A percentile compares a stretch with the other conserved stretches of the same genome.
Conservation (phyloP, 2,329 filamentous ascomycete genomes). For the Xylogone sp. region DNA sequence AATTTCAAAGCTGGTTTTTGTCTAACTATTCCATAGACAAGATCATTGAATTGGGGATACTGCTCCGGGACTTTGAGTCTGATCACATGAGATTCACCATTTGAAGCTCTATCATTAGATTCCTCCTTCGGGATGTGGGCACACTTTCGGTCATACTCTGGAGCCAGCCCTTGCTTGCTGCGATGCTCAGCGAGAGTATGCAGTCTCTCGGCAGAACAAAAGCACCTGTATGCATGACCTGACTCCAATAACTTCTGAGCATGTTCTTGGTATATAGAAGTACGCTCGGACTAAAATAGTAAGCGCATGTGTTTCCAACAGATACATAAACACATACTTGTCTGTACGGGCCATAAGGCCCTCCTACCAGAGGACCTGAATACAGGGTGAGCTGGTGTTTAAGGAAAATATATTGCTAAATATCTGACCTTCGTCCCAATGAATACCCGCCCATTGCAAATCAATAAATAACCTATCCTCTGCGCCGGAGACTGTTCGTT, state of each 20-base stretch:
- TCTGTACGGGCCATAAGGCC: constrained; percentile 79
- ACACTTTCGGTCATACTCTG: constrained; percentile 71
- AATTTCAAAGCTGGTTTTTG: constrained; percentile 44
- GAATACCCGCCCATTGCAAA: constrained; percentile 80
- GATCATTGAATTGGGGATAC: constrained; percentile 66
- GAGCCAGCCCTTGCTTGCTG: constrained; percentile 53
- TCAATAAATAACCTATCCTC: constrained; percentile 76
- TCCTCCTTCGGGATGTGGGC: constrained; percentile 61
- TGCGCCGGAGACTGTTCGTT: constrained; percentile 75
- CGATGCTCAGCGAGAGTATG: constrained; percentile 61
- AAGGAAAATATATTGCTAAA: neutral
- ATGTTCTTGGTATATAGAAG: constrained; percentile 67
- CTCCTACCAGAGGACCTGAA: constrained; percentile 72
- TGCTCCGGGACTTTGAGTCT: constrained; percentile 65
- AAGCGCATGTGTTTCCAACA: constrained; percentile 6
- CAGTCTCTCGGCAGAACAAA: constrained; percentile 74
- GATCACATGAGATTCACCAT: constrained; percentile 71
- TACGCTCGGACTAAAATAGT: constrained; percentile 66
- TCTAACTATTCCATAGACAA: constrained; percentile 70
- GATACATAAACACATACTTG: constrained; percentile 48
- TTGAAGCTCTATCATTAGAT: constrained; percentile 64
- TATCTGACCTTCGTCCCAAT: constrained; percentile 81
- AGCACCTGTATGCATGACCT: constrained; percentile 86
- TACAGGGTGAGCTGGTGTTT: constrained; percentile 10
- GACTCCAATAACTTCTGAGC: constrained; percentile 64